Evolutionary conservation across 208 protist genomes (phyloP).

Genomic region (Trypanosoma brucei): DNA sequence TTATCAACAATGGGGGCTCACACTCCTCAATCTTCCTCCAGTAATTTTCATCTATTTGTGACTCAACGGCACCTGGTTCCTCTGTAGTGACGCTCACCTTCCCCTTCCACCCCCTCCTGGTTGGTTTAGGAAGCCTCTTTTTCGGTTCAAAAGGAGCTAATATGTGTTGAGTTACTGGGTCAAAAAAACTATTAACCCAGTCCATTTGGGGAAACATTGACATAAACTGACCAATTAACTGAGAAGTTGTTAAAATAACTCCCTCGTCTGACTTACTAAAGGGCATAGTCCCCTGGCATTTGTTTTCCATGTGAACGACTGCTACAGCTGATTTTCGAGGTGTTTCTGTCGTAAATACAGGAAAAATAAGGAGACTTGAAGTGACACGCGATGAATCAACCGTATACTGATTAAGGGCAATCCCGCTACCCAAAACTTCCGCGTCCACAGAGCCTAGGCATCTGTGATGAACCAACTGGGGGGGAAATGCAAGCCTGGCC

Average conservation of each 20-base stretch:
- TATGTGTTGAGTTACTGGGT: constrained; percentile 83
- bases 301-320: constrained; percentile 73
- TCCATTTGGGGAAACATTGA: constrained; percentile 65
- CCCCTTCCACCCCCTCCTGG: background rate
- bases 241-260: constrained; percentile 46
- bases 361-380: constrained; percentile 68
- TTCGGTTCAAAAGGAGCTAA: constrained; percentile 62
- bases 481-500: constrained; percentile 68
- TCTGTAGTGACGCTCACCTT: constrained; percentile 10
- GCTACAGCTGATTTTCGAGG: constrained; percentile 32
- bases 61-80: constrained; percentile 1
- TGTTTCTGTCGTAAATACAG: constrained; percentile 37
- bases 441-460: constrained; percentile 67
- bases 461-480: constrained; percentile 58
- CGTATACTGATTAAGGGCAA: constrained; percentile 70
- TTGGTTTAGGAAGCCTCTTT: constrained; percentile 21
- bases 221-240: constrained; percentile 75
- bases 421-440: constrained; percentile 78
- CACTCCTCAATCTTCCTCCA: constrained; percentile 33
- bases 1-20: constrained; percentile 40
- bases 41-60: constrained; percentile 3
- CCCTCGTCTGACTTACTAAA: constrained; percentile 65
- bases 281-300: constrained; percentile 32
- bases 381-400: constrained; percentile 30
- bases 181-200: constrained; percentile 73